Evolutionary conservation across 441 rosid genomes (phyloP).

Genomic region (Populus hybrid): DNA sequence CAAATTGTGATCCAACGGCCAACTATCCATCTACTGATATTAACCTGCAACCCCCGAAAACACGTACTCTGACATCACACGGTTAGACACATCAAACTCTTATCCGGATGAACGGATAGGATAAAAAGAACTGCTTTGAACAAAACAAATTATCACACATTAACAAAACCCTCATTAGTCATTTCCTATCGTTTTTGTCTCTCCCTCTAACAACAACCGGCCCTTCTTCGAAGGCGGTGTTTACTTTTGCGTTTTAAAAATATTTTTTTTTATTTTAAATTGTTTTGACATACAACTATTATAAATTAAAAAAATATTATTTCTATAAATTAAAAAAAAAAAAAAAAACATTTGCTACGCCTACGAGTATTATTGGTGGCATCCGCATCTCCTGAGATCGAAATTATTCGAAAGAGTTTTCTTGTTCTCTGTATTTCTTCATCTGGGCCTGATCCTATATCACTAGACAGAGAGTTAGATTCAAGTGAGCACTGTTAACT

Average conservation of each 20-base stretch:
- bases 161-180: background rate
- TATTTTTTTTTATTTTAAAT: no score
- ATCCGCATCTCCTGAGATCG: background rate
- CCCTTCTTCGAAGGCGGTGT: no score
- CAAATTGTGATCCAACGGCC: background rate
- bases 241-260: no score
- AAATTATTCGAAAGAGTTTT: conserved; percentile 1
- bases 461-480: conserved; percentile 5
- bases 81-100: background rate
- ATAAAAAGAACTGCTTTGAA: no score
- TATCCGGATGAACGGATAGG: no score
- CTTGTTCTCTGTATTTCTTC: background rate
- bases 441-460: conserved; percentile 15
- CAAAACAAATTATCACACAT: background rate
- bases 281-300: no score
- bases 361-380: background rate
- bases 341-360: no score
- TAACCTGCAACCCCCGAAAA: no score
- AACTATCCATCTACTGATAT: background rate
- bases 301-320: no score
- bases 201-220: background rate
- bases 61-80: background rate
- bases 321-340: no score
- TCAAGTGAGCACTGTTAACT: background rate
- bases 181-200: background rate